Percentiles rank a stretch among this genome's conserved stretches.
These are phyloP conservation scores for Bacidia gigantensis DNA, from an alignment of 495 filamentous ascomycete genomes.

Conservation along the genomic window DNA sequence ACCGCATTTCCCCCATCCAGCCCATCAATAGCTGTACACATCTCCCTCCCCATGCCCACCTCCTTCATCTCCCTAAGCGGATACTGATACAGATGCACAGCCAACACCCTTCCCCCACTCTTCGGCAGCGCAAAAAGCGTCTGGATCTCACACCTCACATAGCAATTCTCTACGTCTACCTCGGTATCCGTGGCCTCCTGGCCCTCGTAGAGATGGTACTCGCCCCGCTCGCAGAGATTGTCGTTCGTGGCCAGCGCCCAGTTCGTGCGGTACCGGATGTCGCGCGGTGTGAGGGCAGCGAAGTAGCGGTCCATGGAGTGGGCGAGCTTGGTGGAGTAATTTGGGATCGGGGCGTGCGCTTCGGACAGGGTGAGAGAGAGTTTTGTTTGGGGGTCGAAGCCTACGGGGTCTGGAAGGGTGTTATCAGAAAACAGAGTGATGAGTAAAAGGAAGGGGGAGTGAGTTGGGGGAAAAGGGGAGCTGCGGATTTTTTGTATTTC, in stretches of 20 bases:
- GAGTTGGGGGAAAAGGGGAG: too few relatives aligned
- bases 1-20: slow-evolving; percentile 54
- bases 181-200: slow-evolving; percentile 34
- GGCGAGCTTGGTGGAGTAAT: slow-evolving; percentile 54
- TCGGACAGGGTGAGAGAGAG: slow-evolving; percentile 44
- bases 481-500: too few relatives aligned
- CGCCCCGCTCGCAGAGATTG: slow-evolving; percentile 4
- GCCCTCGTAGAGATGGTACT: slow-evolving; percentile 2
- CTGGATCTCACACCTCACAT: slow-evolving; percentile 59
- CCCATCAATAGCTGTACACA: slow-evolving; percentile 62
- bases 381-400: slow-evolving; percentile 53
- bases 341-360: slow-evolving; percentile 56
- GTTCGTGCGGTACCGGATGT: slow-evolving; percentile 2
- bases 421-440: too few relatives aligned
- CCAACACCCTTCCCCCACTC: slow-evolving; percentile 54
- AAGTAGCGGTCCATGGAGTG: slow-evolving; percentile 72
- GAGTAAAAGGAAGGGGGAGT: too few relatives aligned
- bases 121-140: slow-evolving; percentile 57
- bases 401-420: slow-evolving; percentile 61
- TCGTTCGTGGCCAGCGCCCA: slow-evolving; percentile 4
- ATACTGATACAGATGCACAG: slow-evolving; percentile 70
- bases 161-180: slow-evolving; percentile 37
- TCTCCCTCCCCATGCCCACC: slow-evolving; percentile 45
- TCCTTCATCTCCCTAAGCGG: slow-evolving; percentile 50
- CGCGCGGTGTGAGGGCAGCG: slow-evolving; percentile 22